phyloP scores from a whole-genome alignment of 164 flowering plant genomes.

The Liriodendron chinense region DNA sequence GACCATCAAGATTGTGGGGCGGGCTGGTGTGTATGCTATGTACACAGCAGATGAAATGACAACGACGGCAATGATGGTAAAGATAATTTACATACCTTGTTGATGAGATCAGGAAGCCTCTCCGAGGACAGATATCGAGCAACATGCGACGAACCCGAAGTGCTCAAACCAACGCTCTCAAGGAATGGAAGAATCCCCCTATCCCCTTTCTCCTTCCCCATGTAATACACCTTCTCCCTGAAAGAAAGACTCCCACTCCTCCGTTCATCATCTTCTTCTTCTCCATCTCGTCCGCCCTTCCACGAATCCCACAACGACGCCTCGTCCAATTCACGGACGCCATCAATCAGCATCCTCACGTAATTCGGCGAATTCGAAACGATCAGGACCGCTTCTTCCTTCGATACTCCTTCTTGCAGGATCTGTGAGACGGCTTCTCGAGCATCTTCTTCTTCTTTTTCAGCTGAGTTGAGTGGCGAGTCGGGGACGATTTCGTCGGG shows the following conservation, averaged over 20 bases:
- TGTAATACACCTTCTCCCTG: conserved; percentile 44
- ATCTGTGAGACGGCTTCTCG: conserved; percentile 42
- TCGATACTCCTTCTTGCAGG: conserved; percentile 44
- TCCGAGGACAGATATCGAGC: conserved; percentile 58
- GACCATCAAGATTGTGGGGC: background rate
- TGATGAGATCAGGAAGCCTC: conserved; percentile 47
- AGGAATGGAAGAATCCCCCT: conserved; percentile 69
- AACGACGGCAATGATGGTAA: background rate
- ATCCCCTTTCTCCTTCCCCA: conserved; percentile 80
- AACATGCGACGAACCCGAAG: conserved; percentile 51
- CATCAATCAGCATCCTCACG: conserved; percentile 50
- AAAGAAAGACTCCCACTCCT: conserved; percentile 20
- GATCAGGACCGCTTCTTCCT: conserved; percentile 38
- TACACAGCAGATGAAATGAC: background rate
- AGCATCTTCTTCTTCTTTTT: conserved; percentile 19
- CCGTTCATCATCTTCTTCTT: background rate
- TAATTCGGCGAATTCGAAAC: conserved; percentile 56
- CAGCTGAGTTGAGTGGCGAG: conserved; percentile 12
- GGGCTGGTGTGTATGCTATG: background rate
- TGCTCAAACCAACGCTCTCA: conserved; percentile 73
- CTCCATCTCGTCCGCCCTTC: conserved; percentile 23
- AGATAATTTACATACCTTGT: conserved; percentile 38
- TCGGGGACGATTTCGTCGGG: background rate
- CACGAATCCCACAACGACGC: conserved; percentile 44
- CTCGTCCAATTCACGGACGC: conserved; percentile 75